Evolutionary conservation across 2,329 filamentous ascomycete genomes (phyloP).

Genomic region (Exophiala calicioides): DNA sequence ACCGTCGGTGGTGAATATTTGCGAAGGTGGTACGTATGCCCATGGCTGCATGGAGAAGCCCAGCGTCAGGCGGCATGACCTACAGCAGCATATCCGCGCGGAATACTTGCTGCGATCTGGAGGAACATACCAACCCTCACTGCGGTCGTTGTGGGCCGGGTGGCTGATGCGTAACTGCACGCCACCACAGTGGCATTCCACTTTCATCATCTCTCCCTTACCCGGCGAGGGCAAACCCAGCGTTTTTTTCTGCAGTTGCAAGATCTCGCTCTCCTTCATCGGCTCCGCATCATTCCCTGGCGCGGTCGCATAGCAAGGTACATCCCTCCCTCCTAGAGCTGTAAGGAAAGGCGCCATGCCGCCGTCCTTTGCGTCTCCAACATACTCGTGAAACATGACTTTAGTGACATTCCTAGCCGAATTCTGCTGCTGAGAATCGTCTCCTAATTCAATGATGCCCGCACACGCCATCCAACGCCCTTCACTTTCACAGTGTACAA

Average conservation of each 20-base stretch:
- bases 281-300: slow-evolving; percentile 1
- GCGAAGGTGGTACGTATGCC: slow-evolving; percentile 64
- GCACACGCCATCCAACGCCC: slow-evolving; percentile 21
- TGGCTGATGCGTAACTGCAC: slow-evolving; percentile 60
- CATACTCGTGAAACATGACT: slow-evolving; percentile 17
- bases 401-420: slow-evolving; percentile 17
- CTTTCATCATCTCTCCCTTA: slow-evolving; percentile 11
- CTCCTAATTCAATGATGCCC: slow-evolving; percentile 17
- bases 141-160: slow-evolving; percentile 50
- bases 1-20: slow-evolving; percentile 52
- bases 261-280: slow-evolving; percentile 9
- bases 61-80: slow-evolving; percentile 60
- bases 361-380: slow-evolving; percentile 24
- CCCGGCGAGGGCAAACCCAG: slow-evolving; percentile 1
- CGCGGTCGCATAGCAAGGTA: slow-evolving; percentile 16
- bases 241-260: slow-evolving; percentile 2
- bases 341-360: slow-evolving; percentile 23
- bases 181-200: slow-evolving; percentile 42
- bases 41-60: slow-evolving; percentile 67
- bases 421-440: neutral
- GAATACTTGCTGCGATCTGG: slow-evolving; percentile 58
- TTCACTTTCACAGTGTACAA: slow-evolving; percentile 8
- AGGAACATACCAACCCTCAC: slow-evolving; percentile 50
- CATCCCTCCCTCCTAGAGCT: slow-evolving; percentile 7
- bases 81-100: slow-evolving; percentile 63